These are phyloP conservation scores for Rosa hybrid DNA, from an alignment of 331 rosid species.

Conservation along the genomic window DNA sequence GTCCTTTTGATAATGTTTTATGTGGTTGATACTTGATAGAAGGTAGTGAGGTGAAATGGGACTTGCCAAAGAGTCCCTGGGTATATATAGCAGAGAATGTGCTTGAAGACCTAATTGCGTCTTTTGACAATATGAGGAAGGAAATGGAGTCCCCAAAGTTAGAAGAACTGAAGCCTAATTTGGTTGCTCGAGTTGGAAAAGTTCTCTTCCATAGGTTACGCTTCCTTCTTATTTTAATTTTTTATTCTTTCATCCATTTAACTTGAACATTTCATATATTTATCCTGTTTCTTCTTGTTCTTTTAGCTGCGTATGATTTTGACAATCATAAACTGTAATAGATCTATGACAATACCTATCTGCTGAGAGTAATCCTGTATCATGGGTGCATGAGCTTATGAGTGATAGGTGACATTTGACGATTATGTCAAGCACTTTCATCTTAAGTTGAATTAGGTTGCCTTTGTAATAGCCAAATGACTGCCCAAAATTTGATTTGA, in stretches of 20 bases:
- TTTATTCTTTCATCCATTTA: background rate
- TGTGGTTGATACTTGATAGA: constrained; percentile 10
- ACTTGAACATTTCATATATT: background rate
- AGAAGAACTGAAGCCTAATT: constrained; percentile 24
- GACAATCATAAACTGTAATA: background rate
- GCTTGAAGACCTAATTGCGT: constrained; percentile 32
- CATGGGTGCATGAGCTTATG: background rate
- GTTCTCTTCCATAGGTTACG: constrained; percentile 41
- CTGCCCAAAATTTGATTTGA: constrained; percentile 4
- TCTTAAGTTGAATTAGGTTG: background rate
- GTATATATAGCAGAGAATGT: constrained; percentile 31
- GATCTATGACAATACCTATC: too few relatives aligned
- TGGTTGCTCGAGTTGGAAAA: constrained; percentile 52
- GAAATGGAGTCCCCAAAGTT: constrained; percentile 19
- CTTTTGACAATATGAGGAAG: constrained; percentile 28
- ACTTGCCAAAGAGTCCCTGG: constrained; percentile 31
- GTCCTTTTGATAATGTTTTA: background rate
- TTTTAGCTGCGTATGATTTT: background rate
- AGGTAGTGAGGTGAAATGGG: constrained; percentile 4
- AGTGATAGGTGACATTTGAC: background rate
- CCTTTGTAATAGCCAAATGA: background rate
- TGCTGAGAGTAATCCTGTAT: background rate
- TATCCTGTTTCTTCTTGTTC: background rate
- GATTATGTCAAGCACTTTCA: background rate
- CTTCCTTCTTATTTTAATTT: background rate